A percentile compares a stretch with the other conserved stretches of the same genome.
phyloP scores from a whole-genome alignment of 169 alveolate genomes.

The Eimeria falciformis region DNA sequence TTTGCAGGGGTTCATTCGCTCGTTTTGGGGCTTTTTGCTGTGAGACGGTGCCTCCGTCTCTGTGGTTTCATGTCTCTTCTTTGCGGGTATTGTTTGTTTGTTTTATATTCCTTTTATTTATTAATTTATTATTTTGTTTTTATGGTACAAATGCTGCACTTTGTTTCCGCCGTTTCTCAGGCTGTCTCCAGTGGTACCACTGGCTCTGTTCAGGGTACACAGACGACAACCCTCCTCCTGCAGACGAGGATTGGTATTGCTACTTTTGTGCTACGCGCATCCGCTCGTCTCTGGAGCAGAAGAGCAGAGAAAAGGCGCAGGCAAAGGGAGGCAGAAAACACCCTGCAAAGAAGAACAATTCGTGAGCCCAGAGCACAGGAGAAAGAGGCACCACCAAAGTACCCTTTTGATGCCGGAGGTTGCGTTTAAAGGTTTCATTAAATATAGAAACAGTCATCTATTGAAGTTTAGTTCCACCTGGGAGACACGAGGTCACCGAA shows the following conservation, averaged over 20 bases:
- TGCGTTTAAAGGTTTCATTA: no score
- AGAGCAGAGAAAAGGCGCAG: slow-evolving; percentile 5
- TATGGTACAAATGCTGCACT: background rate
- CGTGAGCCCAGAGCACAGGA: no score
- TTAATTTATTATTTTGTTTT: background rate
- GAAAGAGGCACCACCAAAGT: no score
- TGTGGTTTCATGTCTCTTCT: no score
- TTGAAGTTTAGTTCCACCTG: no score
- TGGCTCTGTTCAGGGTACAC: slow-evolving; percentile 77
- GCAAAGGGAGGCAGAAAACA: no score
- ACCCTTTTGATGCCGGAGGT: no score
- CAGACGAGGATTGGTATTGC: slow-evolving; percentile 74
- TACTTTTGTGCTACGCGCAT: slow-evolving; percentile 67
- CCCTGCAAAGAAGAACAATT: no score
- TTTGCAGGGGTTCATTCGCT: no score
- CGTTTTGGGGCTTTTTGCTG: background rate
- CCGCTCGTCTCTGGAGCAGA: slow-evolving; percentile 15
- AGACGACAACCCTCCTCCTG: slow-evolving; percentile 77
- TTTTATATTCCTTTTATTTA: background rate
- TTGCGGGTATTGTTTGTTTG: background rate
- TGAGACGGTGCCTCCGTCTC: no score
- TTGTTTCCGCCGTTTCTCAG: background rate
- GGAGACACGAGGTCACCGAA: no score
- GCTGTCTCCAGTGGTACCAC: slow-evolving; percentile 77
- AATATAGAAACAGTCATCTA: no score